These are phyloP conservation scores for Diversispora epigaea DNA, from an alignment of 192 early-diverging fungal genomes.

Conservation along the genomic window DNA sequence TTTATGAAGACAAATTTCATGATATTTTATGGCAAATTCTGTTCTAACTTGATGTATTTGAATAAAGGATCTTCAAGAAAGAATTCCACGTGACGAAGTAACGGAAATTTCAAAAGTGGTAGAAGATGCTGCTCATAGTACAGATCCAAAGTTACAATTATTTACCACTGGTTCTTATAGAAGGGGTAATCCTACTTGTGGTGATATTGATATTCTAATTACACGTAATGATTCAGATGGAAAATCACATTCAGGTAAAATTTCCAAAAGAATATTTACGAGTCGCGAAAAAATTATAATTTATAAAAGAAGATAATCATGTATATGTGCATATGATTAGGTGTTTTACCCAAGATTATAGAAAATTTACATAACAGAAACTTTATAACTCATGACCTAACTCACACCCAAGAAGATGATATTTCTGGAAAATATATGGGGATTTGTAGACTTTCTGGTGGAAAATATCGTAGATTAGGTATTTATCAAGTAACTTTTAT, in stretches of 20 bases:
- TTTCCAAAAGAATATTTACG: neutral
- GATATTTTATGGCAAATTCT: no score
- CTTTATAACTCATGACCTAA: neutral
- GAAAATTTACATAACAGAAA: neutral
- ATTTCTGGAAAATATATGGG: slow-evolving; percentile 4
- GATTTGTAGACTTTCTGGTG: slow-evolving; percentile 14
- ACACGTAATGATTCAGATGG: slow-evolving; percentile 3
- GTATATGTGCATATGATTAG: neutral
- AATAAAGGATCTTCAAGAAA: neutral
- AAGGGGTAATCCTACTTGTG: neutral
- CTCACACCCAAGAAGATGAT: neutral
- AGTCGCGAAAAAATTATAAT: neutral
- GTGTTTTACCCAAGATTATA: neutral
- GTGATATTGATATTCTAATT: slow-evolving; percentile 13
- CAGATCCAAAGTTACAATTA: neutral
- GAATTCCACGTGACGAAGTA: slow-evolving; percentile 8
- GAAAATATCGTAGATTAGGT: slow-evolving; percentile 11
- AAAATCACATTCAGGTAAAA: neutral
- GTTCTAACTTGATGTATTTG: no score
- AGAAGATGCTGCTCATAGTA: neutral
- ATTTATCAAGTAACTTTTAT: neutral
- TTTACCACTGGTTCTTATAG: neutral
- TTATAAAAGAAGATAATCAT: neutral
- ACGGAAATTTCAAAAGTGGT: neutral
- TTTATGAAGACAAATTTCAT: no score